Evolutionary conservation across 495 filamentous ascomycete species (phyloP).

Genomic region (Penicillium subrubescens): DNA sequence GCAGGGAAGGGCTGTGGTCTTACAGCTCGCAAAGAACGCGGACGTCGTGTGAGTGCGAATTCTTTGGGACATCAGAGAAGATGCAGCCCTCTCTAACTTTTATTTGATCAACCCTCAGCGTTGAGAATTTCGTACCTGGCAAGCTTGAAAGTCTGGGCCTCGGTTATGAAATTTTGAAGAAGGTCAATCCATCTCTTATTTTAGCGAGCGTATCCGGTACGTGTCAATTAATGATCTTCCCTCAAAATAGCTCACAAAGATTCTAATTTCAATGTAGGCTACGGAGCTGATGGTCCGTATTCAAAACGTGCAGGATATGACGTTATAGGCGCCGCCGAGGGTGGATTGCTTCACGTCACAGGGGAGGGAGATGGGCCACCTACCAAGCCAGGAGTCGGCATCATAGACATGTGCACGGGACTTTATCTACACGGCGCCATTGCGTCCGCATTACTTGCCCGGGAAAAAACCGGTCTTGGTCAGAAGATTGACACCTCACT

Average conservation of each 20-base stretch:
- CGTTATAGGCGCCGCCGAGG: constrained; percentile 92
- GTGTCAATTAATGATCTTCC: background rate
- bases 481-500: constrained; percentile 84
- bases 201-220: constrained; percentile 32
- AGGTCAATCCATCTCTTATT: constrained; percentile 65
- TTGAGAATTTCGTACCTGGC: constrained; percentile 89
- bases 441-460: constrained; percentile 73
- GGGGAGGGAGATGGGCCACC: constrained; percentile 78
- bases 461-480: constrained; percentile 64
- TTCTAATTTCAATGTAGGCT: constrained; percentile 43
- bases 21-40: constrained; percentile 68
- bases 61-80: background rate
- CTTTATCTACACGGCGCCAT: constrained; percentile 84
- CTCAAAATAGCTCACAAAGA: background rate
- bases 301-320: constrained; percentile 82
- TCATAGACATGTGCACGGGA: constrained; percentile 86
- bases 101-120: constrained; percentile 26
- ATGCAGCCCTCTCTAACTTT: background rate
- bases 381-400: constrained; percentile 86
- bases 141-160: constrained; percentile 77
- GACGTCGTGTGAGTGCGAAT: constrained; percentile 61
- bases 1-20: constrained; percentile 43
- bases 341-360: constrained; percentile 91
- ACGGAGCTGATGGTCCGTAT: constrained; percentile 84
- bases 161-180: constrained; percentile 68